A percentile compares a stretch with the other conserved stretches of the same genome.
These are phyloP conservation scores for Thymus mandschuricus DNA, from an alignment of 257 asterid species.

Conservation along the genomic window DNA sequence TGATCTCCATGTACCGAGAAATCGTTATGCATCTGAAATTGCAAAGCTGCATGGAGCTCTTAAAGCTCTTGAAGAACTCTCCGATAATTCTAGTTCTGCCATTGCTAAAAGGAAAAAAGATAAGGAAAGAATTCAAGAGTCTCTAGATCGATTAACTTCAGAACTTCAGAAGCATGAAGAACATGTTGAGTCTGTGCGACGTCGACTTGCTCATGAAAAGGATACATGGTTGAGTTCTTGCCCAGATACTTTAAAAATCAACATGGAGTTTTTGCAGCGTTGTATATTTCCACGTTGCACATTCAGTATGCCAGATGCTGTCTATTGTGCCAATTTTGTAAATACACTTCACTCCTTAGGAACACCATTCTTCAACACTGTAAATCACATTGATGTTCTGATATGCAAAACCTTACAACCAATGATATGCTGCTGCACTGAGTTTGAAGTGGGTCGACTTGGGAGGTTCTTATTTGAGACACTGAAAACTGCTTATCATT, in stretches of 20 bases:
- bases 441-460: slow-evolving; percentile 97
- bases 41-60: slow-evolving; percentile 86
- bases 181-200: slow-evolving; percentile 92
- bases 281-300: slow-evolving; percentile 98
- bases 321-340: slow-evolving; percentile 91
- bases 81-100: slow-evolving; percentile 98
- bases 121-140: slow-evolving; percentile 97
- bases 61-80: slow-evolving; percentile 91
- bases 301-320: slow-evolving; percentile 99
- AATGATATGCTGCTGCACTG: slow-evolving; percentile 99
- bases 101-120: slow-evolving; percentile 97
- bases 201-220: slow-evolving; percentile 86
- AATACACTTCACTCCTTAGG: slow-evolving; percentile 98
- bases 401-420: slow-evolving; percentile 99
- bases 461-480: slow-evolving; percentile 95
- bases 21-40: slow-evolving; percentile 87
- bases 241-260: slow-evolving; percentile 95
- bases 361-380: slow-evolving; percentile 98
- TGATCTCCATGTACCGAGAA: slow-evolving; percentile 95
- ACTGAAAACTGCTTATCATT: slow-evolving; percentile 86
- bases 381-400: slow-evolving; percentile 95
- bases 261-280: slow-evolving; percentile 98
- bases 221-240: slow-evolving; percentile 99
- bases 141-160: slow-evolving; percentile 78
- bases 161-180: slow-evolving; percentile 97